phyloP scores from a whole-genome alignment of 1,284 basidiomycete genomes.

The Boletellus deceptivus region DNA sequence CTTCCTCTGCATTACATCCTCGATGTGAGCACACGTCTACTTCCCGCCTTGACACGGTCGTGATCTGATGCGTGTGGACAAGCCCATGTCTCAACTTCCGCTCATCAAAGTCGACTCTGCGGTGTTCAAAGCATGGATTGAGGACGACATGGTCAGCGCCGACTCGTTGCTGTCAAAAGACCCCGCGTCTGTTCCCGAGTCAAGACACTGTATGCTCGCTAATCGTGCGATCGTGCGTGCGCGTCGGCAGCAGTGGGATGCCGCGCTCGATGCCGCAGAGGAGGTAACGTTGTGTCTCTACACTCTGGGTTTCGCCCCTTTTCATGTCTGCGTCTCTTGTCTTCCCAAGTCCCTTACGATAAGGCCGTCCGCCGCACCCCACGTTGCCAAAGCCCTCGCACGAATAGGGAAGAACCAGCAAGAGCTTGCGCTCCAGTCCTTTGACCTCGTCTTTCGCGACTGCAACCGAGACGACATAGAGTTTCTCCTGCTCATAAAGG shows the following conservation, averaged over 20 bases:
- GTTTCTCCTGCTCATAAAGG: constrained; percentile 15
- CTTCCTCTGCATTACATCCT: constrained; percentile 8
- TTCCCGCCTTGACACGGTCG: no score
- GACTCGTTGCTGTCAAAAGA: not conserved
- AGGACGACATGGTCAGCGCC: not conserved
- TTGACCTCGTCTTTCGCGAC: constrained; percentile 8
- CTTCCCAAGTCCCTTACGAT: constrained; percentile 8
- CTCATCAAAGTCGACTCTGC: constrained; percentile 5
- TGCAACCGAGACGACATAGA: constrained; percentile 1
- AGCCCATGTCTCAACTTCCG: constrained; percentile 8
- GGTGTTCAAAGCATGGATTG: constrained; percentile 4
- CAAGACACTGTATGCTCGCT: not conserved
- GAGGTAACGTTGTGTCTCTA: not conserved
- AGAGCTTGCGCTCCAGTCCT: constrained; percentile 6
- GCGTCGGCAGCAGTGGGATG: not conserved
- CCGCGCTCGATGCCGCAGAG: not conserved
- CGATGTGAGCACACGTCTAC: constrained; percentile 5
- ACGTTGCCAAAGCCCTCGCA: constrained; percentile 9
- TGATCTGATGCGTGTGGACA: not conserved
- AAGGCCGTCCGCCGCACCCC: constrained; percentile 5
- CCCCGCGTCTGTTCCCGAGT: not conserved
- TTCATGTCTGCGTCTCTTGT: not conserved
- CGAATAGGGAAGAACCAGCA: not conserved
- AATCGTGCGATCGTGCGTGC: constrained; percentile 3
- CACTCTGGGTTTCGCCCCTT: not conserved